Evolutionary conservation across 345 rosid species (phyloP).

Genomic region (Salix exigua): DNA sequence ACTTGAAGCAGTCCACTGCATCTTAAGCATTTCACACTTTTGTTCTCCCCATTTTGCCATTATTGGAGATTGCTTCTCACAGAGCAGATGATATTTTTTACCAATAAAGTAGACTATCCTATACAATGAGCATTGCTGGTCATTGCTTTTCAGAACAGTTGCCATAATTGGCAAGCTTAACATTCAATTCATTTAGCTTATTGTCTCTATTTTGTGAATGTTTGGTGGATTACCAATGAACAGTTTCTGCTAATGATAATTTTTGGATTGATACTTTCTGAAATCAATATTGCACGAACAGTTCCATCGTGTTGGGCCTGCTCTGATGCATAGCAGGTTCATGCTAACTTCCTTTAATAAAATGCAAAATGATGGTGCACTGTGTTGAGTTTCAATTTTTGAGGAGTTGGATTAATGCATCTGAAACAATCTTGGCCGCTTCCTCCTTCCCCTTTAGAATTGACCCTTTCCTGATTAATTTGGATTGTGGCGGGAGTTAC

Average conservation of each 20-base stretch:
- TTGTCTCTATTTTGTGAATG: neutral
- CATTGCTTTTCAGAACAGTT: neutral
- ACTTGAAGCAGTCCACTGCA: slow-evolving; percentile 77
- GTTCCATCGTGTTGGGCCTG: neutral
- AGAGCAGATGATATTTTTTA: neutral
- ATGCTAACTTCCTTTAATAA: neutral
- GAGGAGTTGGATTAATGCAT: neutral
- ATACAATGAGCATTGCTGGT: neutral
- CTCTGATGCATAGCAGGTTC: neutral
- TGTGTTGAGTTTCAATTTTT: neutral
- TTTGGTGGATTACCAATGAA: neutral
- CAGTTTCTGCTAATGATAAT: neutral
- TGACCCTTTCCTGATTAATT: too few relatives aligned
- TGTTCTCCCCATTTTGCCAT: neutral
- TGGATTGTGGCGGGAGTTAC: too few relatives aligned
- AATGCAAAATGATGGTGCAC: neutral
- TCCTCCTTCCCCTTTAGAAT: neutral
- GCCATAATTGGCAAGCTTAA: neutral
- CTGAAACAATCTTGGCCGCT: neutral
- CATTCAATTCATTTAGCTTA: neutral
- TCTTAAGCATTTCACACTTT: neutral
- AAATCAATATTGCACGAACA: neutral
- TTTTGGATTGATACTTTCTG: neutral
- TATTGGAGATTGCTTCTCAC: neutral
- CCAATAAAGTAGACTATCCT: neutral